Evolutionary conservation across 306 rosid species (phyloP).

Genomic region (Lathyrus oleraceus): DNA sequence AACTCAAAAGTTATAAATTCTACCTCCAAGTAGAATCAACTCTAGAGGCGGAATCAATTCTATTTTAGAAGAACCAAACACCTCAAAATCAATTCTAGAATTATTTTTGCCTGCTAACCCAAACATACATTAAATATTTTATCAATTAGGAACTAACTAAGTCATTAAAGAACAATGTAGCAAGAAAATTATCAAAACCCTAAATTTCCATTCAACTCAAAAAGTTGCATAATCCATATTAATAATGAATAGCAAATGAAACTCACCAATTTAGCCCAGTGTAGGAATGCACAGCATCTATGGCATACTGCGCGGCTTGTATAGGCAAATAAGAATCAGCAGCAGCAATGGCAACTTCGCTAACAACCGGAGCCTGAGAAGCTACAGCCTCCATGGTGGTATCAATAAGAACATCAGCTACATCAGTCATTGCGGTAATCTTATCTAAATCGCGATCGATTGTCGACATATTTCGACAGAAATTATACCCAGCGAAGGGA

Average conservation of each 20-base stretch:
- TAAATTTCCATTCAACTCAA: slow-evolving; percentile 5
- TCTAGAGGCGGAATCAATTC: no score
- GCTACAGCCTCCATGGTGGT: slow-evolving; percentile 40
- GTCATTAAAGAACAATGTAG: slow-evolving; percentile 18
- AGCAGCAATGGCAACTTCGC: slow-evolving; percentile 83
- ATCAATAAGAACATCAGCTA: slow-evolving; percentile 59
- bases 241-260: background rate
- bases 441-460: slow-evolving; percentile 53
- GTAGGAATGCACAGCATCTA: slow-evolving; percentile 66
- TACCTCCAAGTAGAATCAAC: no score
- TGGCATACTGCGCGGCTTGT: slow-evolving; percentile 64
- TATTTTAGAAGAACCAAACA: no score
- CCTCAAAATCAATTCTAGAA: no score
- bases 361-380: slow-evolving; percentile 54
- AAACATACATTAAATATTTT: slow-evolving; percentile 23
- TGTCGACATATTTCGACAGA: slow-evolving; percentile 75
- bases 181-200: slow-evolving; percentile 23
- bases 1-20: no score
- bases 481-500: slow-evolving; percentile 45
- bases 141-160: background rate
- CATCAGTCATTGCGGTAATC: slow-evolving; percentile 53
- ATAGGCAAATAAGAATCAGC: slow-evolving; percentile 82
- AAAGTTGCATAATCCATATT: slow-evolving; percentile 7
- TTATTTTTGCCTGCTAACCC: no score
- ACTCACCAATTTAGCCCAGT: slow-evolving; percentile 86